These are phyloP conservation scores for Serpula lacrymans DNA, from an alignment of 768 basidiomycete genomes.

Conservation along the genomic window DNA sequence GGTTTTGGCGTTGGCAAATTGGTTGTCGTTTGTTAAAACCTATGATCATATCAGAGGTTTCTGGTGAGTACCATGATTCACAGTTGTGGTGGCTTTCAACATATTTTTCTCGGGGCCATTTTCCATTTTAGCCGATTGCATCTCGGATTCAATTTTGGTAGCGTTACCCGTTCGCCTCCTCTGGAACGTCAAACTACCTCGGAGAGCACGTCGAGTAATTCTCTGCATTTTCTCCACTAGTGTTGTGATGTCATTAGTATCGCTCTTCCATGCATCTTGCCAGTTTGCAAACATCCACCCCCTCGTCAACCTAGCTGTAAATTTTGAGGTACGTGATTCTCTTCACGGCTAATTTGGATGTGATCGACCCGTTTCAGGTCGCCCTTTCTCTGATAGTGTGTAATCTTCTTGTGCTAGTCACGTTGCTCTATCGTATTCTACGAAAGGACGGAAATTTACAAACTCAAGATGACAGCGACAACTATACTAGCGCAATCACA, in stretches of 20 bases:
- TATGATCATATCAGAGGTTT: no score
- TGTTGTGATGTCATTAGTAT: conserved; percentile 11
- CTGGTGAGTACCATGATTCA: no score
- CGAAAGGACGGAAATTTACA: neutral
- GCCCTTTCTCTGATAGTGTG: neutral
- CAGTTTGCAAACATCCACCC: neutral
- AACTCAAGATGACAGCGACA: no score
- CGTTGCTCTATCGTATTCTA: conserved; percentile 1
- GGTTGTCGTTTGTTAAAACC: no score
- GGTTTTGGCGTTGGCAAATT: no score
- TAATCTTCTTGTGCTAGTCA: conserved; percentile 1
- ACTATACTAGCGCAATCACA: no score
- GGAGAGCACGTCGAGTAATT: conserved; percentile 14
- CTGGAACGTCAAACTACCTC: conserved; percentile 14
- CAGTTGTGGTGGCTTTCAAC: no score
- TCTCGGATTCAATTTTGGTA: conserved; percentile 6
- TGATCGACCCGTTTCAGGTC: no score
- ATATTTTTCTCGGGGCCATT: no score
- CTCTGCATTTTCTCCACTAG: conserved; percentile 7
- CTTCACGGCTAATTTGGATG: no score
- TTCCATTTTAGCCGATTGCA: conserved; percentile 4
- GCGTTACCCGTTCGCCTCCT: conserved; percentile 8
- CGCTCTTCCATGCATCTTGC: conserved; percentile 6
- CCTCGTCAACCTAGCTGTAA: neutral
- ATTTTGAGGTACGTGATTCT: conserved; percentile 7